A percentile compares a stretch with the other conserved stretches of the same genome.
phyloP scores from a whole-genome alignment of 306 rosid species.

The Medicago truncatula region DNA sequence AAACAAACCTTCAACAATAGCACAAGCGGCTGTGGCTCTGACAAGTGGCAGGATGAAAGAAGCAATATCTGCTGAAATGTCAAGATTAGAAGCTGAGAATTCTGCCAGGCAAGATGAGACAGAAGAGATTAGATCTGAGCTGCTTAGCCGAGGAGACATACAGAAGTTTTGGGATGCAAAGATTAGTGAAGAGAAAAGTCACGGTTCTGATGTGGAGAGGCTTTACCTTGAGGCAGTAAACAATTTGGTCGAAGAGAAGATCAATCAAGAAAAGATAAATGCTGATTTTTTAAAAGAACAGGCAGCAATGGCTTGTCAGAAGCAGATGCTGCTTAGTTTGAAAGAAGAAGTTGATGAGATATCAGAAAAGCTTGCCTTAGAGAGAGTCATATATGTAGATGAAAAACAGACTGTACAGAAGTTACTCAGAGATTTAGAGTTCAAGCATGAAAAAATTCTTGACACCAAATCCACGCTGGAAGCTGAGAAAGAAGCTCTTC shows the following conservation, averaged over 20 bases:
- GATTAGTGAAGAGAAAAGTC: slow-evolving; percentile 64
- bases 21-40: slow-evolving; percentile 88
- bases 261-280: slow-evolving; percentile 57
- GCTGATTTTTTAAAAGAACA: slow-evolving; percentile 70
- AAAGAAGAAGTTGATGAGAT: slow-evolving; percentile 81
- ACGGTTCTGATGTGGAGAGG: slow-evolving; percentile 66
- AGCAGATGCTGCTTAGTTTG: slow-evolving; percentile 67
- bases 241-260: slow-evolving; percentile 68
- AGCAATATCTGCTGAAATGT: slow-evolving; percentile 63
- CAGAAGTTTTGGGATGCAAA: slow-evolving; percentile 78
- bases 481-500: slow-evolving; percentile 94
- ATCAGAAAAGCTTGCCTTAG: slow-evolving; percentile 71
- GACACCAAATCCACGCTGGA: slow-evolving; percentile 78
- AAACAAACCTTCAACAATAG: slow-evolving; percentile 79
- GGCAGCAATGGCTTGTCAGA: slow-evolving; percentile 85
- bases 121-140: slow-evolving; percentile 68
- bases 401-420: slow-evolving; percentile 63
- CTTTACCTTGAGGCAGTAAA: slow-evolving; percentile 59
- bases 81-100: slow-evolving; percentile 69
- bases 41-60: slow-evolving; percentile 78
- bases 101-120: slow-evolving; percentile 67
- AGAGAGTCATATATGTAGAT: slow-evolving; percentile 61
- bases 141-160: slow-evolving; percentile 78
- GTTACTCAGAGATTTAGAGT: slow-evolving; percentile 60
- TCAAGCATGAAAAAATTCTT: slow-evolving; percentile 62